A percentile compares a stretch with the other conserved stretches of the same genome.
phyloP scores from a whole-genome alignment of 2,329 filamentous ascomycete genomes.

The Seiridium cupressi region DNA sequence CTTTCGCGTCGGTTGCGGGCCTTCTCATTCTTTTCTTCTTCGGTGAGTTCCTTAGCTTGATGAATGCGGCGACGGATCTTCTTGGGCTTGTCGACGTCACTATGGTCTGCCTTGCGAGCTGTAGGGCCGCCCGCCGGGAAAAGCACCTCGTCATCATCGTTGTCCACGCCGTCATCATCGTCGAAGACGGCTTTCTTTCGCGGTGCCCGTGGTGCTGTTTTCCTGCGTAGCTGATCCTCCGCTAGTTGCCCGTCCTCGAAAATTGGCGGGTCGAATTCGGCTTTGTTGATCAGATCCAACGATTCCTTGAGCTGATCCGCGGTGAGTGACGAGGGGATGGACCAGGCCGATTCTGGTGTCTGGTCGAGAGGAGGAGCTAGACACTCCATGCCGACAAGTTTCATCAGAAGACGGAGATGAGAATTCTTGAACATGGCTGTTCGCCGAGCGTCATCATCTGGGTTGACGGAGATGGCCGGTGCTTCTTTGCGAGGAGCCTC shows the following conservation, averaged over 20 bases:
- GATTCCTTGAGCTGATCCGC: conserved; percentile 66
- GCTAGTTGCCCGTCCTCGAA: conserved; percentile 76
- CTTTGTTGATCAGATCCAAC: conserved; percentile 71
- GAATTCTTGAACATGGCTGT: conserved; percentile 86
- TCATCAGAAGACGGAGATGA: conserved; percentile 82
- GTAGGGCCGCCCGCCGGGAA: conserved; percentile 72
- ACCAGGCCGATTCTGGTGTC: conserved; percentile 74
- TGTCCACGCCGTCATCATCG: conserved; percentile 59
- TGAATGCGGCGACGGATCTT: conserved; percentile 42
- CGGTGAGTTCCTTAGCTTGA: conserved; percentile 48
- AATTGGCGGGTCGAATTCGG: conserved; percentile 73
- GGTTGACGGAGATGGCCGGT: conserved; percentile 54
- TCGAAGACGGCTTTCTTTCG: conserved; percentile 64
- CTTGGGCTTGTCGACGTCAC: conserved; percentile 51
- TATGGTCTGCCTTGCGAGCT: conserved; percentile 48
- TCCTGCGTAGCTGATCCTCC: conserved; percentile 76
- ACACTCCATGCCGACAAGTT: conserved; percentile 67
- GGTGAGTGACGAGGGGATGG: conserved; percentile 65
- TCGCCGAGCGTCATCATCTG: conserved; percentile 65
- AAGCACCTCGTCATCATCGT: conserved; percentile 52
- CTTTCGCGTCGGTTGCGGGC: conserved; percentile 62
- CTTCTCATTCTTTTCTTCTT: conserved; percentile 64
- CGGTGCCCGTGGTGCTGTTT: conserved; percentile 49
- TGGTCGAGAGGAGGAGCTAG: conserved; percentile 58
- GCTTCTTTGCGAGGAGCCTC: conserved; percentile 33